Base-by-base conservation (phyloP, 2,329 filamentous ascomycete species). In the Thelonectria olida region DNA sequence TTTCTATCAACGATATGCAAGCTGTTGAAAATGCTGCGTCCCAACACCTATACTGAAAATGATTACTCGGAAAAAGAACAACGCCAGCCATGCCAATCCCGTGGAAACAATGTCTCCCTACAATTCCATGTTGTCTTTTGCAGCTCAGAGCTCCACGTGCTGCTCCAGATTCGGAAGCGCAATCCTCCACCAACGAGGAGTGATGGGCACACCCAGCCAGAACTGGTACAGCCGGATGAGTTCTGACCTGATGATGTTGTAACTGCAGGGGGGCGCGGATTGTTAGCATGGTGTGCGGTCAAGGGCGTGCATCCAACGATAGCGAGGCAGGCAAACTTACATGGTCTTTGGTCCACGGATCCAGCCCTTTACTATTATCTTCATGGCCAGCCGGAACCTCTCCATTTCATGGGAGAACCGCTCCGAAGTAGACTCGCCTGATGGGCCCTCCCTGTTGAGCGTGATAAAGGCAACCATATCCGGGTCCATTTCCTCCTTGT, bases 291-390 rank as follows among this genome's bases (percentile, higher is more conserved):
- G 17, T 17, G 10, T n/a, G 17, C 4, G 12, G 22, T 41, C 39
- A 31, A 39, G 42, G 15, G 42, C 17, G 19, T 6, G 27, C 22
- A 22, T 31, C 39, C 22, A 39, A 36, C 9, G 15, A 6, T 25
- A 7, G 39, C 34, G 9, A 7, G 12, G 6, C n/a, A 25, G 17
- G 23, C 17, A 38, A 61, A 88, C 92, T 88, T 84, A 96, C 91
- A 91, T 58, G 63, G 84, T 85, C 45, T 78, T 81, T 0, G 94
- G 94, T 48, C 93, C 81, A 20, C 82, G 79, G 6, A 88, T 55
- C 92, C 93, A 99, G 61, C 86, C 85, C 66, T 76, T 83, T 8
- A 96, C 22, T 2, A 98, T 88, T 68, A 89, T 87, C 67, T 86
- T 84, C 48, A 87, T 81, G 1, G 88, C 89, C 59, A 83, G 81